These are phyloP conservation scores for Penicillium paradoxum DNA, from an alignment of 495 filamentous ascomycete species.

Conservation along the genomic window DNA sequence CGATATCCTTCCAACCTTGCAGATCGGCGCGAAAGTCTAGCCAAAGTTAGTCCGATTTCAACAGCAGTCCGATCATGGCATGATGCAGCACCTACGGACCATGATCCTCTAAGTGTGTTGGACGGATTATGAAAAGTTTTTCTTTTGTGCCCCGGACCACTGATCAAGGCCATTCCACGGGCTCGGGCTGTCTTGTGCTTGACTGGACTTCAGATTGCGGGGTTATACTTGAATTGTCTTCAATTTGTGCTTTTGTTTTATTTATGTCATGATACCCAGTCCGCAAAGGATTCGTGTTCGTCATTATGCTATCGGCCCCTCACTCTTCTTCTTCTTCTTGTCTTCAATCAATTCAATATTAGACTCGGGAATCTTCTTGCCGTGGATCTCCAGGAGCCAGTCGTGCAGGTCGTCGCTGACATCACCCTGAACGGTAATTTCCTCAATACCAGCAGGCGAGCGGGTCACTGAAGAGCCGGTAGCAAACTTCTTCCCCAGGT, in stretches of 20 bases:
- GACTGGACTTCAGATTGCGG: too few relatives aligned
- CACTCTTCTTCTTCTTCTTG: conserved; percentile 68
- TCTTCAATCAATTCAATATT: conserved; percentile 93
- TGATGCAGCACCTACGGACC: conserved; percentile 9
- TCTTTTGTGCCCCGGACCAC: neutral
- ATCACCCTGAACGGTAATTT: conserved; percentile 97
- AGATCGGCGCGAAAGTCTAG: conserved; percentile 17
- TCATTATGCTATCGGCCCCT: conserved; percentile 15
- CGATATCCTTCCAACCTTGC: conserved; percentile 21
- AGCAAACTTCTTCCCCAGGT: conserved; percentile 58
- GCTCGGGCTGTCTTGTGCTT: neutral
- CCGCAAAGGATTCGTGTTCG: conserved; percentile 15
- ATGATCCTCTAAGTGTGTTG: conserved; percentile 30
- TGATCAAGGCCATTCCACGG: neutral
- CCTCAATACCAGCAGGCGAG: conserved; percentile 76
- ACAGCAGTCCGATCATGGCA: neutral
- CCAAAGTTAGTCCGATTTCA: conserved; percentile 3
- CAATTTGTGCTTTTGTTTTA: conserved; percentile 9
- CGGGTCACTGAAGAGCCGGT: conserved; percentile 92
- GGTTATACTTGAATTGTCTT: too few relatives aligned
- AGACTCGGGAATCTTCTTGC: conserved; percentile 75
- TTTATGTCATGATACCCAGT: conserved; percentile 30
- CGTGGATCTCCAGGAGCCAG: conserved; percentile 80
- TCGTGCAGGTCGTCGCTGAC: conserved; percentile 92
- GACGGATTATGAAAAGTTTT: conserved; percentile 30